Evolutionary conservation across 495 filamentous ascomycete genomes (phyloP).

Genomic region (Hyaloscypha variabilis): DNA sequence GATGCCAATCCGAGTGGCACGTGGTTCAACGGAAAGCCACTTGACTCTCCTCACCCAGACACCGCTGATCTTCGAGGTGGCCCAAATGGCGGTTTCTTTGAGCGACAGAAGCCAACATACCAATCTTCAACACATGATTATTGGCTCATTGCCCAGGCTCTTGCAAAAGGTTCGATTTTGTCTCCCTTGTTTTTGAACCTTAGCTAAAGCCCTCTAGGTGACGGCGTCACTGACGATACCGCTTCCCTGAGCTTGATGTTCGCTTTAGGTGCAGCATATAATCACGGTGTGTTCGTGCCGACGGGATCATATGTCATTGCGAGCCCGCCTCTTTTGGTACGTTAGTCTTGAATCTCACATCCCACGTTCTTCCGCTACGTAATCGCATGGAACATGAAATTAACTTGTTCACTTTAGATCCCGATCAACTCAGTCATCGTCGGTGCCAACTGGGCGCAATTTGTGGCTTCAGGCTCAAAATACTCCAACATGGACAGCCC

Average conservation of each 20-base stretch:
- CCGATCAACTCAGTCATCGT: conserved; percentile 46
- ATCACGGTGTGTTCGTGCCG: background rate
- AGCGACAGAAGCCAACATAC: background rate
- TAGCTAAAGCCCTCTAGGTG: background rate
- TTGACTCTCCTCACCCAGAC: background rate
- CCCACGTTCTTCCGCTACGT: conserved; percentile 30
- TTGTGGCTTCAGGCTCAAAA: conserved; percentile 54
- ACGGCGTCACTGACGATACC: background rate
- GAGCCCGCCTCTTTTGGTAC: background rate
- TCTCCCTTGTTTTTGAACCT: background rate
- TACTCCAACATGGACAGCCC: conserved; percentile 53
- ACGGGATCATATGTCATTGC: background rate
- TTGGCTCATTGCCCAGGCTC: background rate
- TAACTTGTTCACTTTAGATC: conserved; percentile 35
- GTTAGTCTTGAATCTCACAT: background rate
- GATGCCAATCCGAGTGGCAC: background rate
- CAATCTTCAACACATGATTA: background rate
- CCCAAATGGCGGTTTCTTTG: background rate
- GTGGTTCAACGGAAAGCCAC: background rate
- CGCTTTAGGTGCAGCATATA: conserved; percentile 24
- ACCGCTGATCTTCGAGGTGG: background rate
- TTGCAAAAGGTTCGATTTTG: background rate
- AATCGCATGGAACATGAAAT: background rate
- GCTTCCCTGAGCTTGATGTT: conserved; percentile 35
- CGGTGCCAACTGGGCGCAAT: conserved; percentile 56